Evolutionary conservation across 2,329 filamentous ascomycete species (phyloP).

Genomic region (Trichoderma brevicompactum): DNA sequence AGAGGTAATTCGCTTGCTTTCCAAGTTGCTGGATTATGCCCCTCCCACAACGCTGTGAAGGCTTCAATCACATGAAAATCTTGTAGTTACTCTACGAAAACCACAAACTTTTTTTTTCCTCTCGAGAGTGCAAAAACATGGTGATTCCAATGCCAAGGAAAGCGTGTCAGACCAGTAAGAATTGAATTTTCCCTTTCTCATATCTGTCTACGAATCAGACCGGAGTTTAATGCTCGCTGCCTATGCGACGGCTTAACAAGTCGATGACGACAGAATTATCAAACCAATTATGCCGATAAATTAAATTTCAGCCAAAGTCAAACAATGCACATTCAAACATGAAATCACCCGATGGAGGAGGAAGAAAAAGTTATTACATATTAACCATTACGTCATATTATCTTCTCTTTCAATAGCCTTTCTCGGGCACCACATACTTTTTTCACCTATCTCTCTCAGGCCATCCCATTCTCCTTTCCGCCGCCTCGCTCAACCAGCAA

Average conservation of each 20-base stretch:
- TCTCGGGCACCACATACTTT: slow-evolving; percentile 15
- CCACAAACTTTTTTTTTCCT: too few relatives aligned
- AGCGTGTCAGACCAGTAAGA: too few relatives aligned
- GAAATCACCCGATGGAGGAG: not conserved
- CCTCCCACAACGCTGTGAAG: too few relatives aligned
- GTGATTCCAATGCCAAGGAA: not conserved
- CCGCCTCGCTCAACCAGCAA: slow-evolving; percentile 27
- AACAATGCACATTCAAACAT: not conserved
- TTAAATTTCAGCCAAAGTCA: not conserved
- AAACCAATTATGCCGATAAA: slow-evolving; percentile 9
- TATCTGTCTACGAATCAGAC: not conserved
- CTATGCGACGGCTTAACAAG: not conserved
- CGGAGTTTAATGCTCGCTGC: not conserved
- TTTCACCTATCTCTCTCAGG: not conserved
- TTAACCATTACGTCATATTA: slow-evolving; percentile 27
- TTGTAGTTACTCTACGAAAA: too few relatives aligned
- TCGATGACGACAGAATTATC: slow-evolving; percentile 18
- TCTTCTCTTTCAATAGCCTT: slow-evolving; percentile 15
- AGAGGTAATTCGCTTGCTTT: too few relatives aligned
- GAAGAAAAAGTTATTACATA: slow-evolving; percentile 8
- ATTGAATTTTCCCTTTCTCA: not conserved
- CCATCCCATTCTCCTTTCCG: slow-evolving; percentile 1
- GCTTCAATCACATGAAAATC: too few relatives aligned
- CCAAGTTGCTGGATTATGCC: too few relatives aligned
- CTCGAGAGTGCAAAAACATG: too few relatives aligned